Evolutionary conservation across 305 asterid species (phyloP).

Genomic region (Fraxinus baroniana): DNA sequence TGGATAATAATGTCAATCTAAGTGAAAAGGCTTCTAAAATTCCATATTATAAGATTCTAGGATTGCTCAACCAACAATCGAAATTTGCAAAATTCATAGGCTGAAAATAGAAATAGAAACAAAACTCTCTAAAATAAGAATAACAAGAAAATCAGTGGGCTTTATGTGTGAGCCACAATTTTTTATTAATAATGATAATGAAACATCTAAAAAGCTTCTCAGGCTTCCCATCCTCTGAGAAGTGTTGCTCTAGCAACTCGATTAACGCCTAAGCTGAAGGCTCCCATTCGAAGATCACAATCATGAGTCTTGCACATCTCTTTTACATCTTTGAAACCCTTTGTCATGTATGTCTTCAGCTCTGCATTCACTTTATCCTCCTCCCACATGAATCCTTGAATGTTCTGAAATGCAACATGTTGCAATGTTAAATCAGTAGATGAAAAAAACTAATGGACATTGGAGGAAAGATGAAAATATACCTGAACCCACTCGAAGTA

Average conservation of each 20-base stretch:
- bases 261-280: constrained; percentile 74
- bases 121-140: not conserved
- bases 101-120: not conserved
- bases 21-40: not conserved
- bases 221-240: constrained; percentile 92
- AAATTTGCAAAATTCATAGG: not conserved
- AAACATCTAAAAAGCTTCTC: constrained; percentile 5
- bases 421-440: not conserved
- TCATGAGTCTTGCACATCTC: constrained; percentile 69
- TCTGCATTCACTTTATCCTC: constrained; percentile 74
- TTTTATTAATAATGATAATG: not conserved
- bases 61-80: not conserved
- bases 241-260: constrained; percentile 82
- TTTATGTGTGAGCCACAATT: too few relatives aligned
- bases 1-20: not conserved
- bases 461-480: not conserved
- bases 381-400: constrained; percentile 94
- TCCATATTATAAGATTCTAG: not conserved
- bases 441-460: not conserved
- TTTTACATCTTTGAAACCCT: constrained; percentile 63
- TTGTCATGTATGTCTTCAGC: constrained; percentile 69
- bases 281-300: constrained; percentile 84
- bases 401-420: constrained; percentile 44
- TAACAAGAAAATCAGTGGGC: not conserved
- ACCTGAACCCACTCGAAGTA: constrained; percentile 97